phyloP scores from a whole-genome alignment of 2,329 filamentous ascomycete genomes.

The Huntiella savannae region DNA sequence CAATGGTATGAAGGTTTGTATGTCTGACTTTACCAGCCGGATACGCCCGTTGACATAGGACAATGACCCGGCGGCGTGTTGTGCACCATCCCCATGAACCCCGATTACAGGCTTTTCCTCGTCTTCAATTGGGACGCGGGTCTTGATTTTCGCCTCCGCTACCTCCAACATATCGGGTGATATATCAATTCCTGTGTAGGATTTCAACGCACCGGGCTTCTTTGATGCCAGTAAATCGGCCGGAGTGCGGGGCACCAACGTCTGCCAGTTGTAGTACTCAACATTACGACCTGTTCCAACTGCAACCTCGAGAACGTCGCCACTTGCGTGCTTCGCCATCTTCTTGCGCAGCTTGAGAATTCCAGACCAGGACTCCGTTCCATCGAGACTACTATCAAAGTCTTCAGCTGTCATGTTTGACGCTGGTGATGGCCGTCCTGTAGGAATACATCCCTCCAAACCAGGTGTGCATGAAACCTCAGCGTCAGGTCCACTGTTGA shows the following conservation, averaged over 20 bases:
- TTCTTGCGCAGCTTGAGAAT: conserved; percentile 30
- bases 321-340: conserved; percentile 28
- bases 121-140: conserved; percentile 21
- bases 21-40: conserved; percentile 30
- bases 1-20: conserved; percentile 24
- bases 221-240: conserved; percentile 1
- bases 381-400: conserved; percentile 40
- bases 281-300: conserved; percentile 45
- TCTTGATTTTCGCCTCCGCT: conserved; percentile 31
- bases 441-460: not conserved
- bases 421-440: conserved; percentile 5
- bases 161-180: conserved; percentile 41
- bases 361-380: conserved; percentile 37
- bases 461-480: not conserved
- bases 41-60: conserved; percentile 24
- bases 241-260: conserved; percentile 16
- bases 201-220: conserved; percentile 20
- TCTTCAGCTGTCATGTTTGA: conserved; percentile 22
- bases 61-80: conserved; percentile 13
- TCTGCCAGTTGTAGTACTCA: conserved; percentile 37
- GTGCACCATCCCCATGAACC: conserved; percentile 13
- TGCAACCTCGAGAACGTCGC: conserved; percentile 43
- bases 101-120: conserved; percentile 21
- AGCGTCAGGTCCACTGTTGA: not conserved
- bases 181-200: conserved; percentile 44